Evolutionary conservation across 177 flowering plant genomes (phyloP), one percentile per base, ranked within the genome.

Genomic region (Vitis hybrid): DNA sequence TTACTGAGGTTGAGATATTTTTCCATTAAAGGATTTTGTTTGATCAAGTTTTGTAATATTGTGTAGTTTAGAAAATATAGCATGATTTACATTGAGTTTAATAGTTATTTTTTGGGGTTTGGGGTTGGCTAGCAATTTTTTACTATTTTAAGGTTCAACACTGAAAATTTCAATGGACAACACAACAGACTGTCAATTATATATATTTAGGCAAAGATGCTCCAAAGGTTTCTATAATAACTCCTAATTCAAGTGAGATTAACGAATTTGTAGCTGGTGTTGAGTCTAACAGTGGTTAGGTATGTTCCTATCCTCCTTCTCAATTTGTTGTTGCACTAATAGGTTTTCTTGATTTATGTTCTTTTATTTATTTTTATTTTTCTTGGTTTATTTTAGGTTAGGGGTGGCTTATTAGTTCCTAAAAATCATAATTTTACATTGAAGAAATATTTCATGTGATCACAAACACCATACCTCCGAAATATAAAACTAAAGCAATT

Each of bases 201-300:
- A 23, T 23, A 23, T 23, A 92, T 76, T 73, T 92, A 23, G 82
- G 90, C 85, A 88, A 87, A 80, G 89, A 80, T 56, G 81, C 92
- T 65, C 76, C 89, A 80, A 89, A 60, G 56, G 55, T 92, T 64
- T 89, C 95, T 23, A 85, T 92, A 65, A 88, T 94, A 64, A 88
- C 95, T 58, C 92, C 97, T 9, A 92, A 92, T 73, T 89, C 97
- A 32, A 92, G 95, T 75, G 97, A 92, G 81, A 80, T 90, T 66
- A 92, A 92, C 81, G 90, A 88, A 10, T 21, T 92, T 61, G 89
- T 88, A 26, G 92, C 91, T 77, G 86, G 82, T 79, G 76, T 79
- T 62, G 86, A 73, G 34, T 65, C 85, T 54, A 83, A 84, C 66
- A 82, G 80, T 74, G 97, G 90, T 65, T 92, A 91, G 95, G 95